These are phyloP conservation scores for Eutrema salsugineum DNA, from an alignment of 441 rosid genomes.

Conservation along the genomic window DNA sequence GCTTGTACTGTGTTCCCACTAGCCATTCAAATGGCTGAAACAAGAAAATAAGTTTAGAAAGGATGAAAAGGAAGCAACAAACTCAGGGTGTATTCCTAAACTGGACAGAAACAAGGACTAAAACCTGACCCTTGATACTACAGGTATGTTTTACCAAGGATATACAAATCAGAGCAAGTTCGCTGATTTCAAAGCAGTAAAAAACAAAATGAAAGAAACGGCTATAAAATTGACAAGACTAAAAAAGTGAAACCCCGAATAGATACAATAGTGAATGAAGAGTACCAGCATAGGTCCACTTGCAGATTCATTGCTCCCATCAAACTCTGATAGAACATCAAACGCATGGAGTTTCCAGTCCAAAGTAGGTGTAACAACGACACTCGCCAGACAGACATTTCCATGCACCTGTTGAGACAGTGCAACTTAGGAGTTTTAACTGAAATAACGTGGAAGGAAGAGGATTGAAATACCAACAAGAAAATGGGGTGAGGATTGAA, in stretches of 20 bases:
- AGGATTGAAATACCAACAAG: too few species aligned
- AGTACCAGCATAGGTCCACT: constrained; percentile 99
- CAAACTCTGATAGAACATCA: constrained; percentile 94
- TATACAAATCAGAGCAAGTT: not conserved
- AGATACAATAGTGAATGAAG: constrained; percentile 11
- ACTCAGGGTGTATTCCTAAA: not conserved
- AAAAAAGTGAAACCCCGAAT: not conserved
- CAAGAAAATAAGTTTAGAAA: constrained; percentile 4
- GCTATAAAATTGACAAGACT: not conserved
- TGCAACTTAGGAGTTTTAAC: constrained; percentile 17
- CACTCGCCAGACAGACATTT: constrained; percentile 93
- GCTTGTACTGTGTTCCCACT: constrained; percentile 88
- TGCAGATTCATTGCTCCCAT: constrained; percentile 76
- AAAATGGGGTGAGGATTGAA: not conserved
- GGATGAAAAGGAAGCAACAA: constrained; percentile 17
- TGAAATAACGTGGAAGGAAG: constrained; percentile 9
- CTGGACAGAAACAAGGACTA: constrained; percentile 1
- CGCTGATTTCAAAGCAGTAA: not conserved
- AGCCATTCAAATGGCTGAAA: constrained; percentile 95
- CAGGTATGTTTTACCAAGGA: not conserved
- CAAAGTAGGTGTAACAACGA: constrained; percentile 92
- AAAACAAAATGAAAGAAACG: not conserved
- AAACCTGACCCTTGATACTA: not conserved
- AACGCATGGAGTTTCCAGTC: constrained; percentile 99
- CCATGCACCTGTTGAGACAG: constrained; percentile 77